Evolutionary conservation across 2,329 filamentous ascomycete genomes (phyloP).

Genomic region (Allantophomopsis lycopodina): DNA sequence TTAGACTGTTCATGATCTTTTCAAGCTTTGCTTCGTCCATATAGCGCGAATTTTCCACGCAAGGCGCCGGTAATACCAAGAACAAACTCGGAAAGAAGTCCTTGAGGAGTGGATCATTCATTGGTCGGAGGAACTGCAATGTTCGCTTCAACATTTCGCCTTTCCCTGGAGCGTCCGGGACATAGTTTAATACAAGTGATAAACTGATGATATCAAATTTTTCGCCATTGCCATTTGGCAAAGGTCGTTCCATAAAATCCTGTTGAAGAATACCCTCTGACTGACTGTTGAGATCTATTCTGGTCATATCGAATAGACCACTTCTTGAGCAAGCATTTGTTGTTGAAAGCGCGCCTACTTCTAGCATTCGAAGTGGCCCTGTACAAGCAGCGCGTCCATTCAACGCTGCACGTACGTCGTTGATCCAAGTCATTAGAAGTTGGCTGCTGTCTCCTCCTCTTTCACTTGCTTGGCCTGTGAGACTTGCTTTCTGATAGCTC

Average conservation of each 20-base stretch:
- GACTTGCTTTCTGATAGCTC: conserved; percentile 51
- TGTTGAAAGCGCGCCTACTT: conserved; percentile 78
- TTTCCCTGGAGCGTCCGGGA: conserved; percentile 59
- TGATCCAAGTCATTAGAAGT: conserved; percentile 50
- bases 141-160: conserved; percentile 79
- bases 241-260: conserved; percentile 82
- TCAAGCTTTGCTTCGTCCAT: conserved; percentile 57
- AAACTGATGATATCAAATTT: conserved; percentile 83
- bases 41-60: conserved; percentile 82
- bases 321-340: conserved; percentile 73
- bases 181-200: conserved; percentile 88
- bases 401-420: conserved; percentile 17
- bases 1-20: conserved; percentile 63
- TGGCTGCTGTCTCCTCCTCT: conserved; percentile 55
- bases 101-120: conserved; percentile 11
- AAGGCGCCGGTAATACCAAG: conserved; percentile 78
- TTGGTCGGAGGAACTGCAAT: conserved; percentile 44
- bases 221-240: conserved; percentile 47
- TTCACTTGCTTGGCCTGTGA: conserved; percentile 53
- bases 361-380: conserved; percentile 52
- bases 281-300: conserved; percentile 87
- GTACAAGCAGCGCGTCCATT: conserved; percentile 9
- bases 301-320: conserved; percentile 54
- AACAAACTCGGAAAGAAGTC: conserved; percentile 59
- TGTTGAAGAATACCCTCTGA: conserved; percentile 70